A percentile compares a stretch with the other conserved stretches of the same genome.
Conservation (phyloP, 2,329 filamentous ascomycete species). For the Ophiostoma piceae region DNA sequence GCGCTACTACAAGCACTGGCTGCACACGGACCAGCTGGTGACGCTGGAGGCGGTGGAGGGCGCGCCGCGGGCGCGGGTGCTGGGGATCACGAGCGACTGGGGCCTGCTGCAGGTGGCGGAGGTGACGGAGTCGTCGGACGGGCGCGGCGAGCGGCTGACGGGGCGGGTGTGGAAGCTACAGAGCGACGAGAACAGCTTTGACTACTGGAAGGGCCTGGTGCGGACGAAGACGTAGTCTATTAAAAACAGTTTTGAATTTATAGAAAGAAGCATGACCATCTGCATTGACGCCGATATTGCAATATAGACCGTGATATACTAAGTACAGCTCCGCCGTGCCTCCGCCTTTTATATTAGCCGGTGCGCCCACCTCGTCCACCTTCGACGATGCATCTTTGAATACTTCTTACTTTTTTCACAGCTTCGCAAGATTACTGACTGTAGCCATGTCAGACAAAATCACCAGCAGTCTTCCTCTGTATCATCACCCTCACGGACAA, state of each 20-base stretch:
- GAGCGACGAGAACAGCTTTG: slow-evolving; percentile 97
- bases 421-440: background rate
- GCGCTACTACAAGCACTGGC: slow-evolving; percentile 76
- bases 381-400: background rate
- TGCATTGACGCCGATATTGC: slow-evolving; percentile 1
- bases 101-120: slow-evolving; percentile 83
- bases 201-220: slow-evolving; percentile 87
- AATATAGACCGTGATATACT: background rate
- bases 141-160: slow-evolving; percentile 55
- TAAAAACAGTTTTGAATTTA: background rate
- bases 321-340: background rate
- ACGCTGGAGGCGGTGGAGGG: slow-evolving; percentile 78
- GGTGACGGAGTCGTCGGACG: slow-evolving; percentile 45
- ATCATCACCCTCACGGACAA: background rate
- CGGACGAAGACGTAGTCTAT: slow-evolving; percentile 64
- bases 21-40: slow-evolving; percentile 68
- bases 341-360: background rate
- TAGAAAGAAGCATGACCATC: background rate
- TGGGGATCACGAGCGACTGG: slow-evolving; percentile 89
- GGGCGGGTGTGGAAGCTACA: slow-evolving; percentile 79
- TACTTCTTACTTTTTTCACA: background rate
- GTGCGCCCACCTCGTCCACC: no score
- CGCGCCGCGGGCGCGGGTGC: slow-evolving; percentile 61
- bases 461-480: background rate
- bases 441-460: background rate